Base-by-base conservation (phyloP, 352 stramenopile genomes). In the Pelagophyceae sp. region DNA sequence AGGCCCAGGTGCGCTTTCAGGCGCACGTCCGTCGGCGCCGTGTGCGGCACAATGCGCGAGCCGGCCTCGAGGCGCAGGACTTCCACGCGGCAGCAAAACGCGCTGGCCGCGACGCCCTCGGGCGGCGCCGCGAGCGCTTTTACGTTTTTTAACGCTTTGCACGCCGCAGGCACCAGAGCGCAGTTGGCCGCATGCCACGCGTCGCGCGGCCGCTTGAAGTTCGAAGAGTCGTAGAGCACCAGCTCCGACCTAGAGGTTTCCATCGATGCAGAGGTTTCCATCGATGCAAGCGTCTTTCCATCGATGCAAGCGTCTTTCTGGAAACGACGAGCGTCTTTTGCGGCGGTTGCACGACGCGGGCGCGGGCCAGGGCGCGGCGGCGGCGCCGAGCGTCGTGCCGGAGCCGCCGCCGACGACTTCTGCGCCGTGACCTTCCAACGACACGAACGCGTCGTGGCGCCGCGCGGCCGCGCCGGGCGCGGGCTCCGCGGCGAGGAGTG, bases 1-100 rank as follows among this genome's bases (percentile, higher is more conserved):
- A 71, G 61, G 61, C 29, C 61, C 3, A 71, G 61, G 61, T 71
- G 61, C n/a, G 61, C 61, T 31, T 71, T 71, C 3, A 71, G 61
- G 5, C 61, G 61, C 61, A 37, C 61, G n/a, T 37, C 38, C 61
- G 61, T 71, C 31, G 61, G 61, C 29, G 61, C 61, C 29, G 61
- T 71, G 61, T 71, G 61, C 29, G 33, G 29, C 3, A 27, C 1
- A 31, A 71, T 31, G 61, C n/a, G 61, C 3, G 15, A 17, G 3
- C 15, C n/a, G 15, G 61, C 3, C 15, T 37, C 61, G 61, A 71
- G 61, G 29, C 61, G 61, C 27, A 71, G n/a, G 11, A 71, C n/a
- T 15, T 40, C 33, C 3, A 71, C 61, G 15, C 61, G 61, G 33
- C 61, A 71, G 33, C 61, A 71, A 31, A 40, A 71, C 15, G 15